These are phyloP conservation scores for Teunomyces aglyptinius DNA, from an alignment of 805 yeast genomes.

Conservation along the genomic window DNA sequence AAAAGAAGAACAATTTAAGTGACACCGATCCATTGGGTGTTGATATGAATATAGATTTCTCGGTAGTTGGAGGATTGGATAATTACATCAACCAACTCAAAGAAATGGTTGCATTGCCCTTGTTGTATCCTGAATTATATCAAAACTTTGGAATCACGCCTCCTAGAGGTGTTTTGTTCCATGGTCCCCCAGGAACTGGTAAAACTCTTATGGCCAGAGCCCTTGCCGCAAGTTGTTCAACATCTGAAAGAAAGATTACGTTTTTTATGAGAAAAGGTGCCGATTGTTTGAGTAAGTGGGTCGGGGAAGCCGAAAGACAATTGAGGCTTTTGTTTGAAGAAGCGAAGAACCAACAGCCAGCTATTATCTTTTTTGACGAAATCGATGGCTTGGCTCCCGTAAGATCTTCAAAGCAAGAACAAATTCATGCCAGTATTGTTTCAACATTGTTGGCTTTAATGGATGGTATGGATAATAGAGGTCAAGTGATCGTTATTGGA, in stretches of 20 bases:
- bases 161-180: conserved; percentile 95
- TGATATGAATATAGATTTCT: conserved; percentile 79
- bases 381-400: conserved; percentile 98
- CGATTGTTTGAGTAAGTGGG: conserved; percentile 96
- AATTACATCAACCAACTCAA: conserved; percentile 87
- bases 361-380: conserved; percentile 95
- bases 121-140: conserved; percentile 90
- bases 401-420: conserved; percentile 95
- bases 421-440: conserved; percentile 95
- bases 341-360: conserved; percentile 93
- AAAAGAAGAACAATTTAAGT: conserved; percentile 61
- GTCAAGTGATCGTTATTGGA: conserved; percentile 96
- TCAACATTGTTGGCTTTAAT: conserved; percentile 90
- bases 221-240: conserved; percentile 89
- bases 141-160: conserved; percentile 89
- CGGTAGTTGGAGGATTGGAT: conserved; percentile 88
- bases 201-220: conserved; percentile 98
- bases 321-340: conserved; percentile 88
- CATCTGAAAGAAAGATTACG: conserved; percentile 81
- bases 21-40: conserved; percentile 94
- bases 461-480: conserved; percentile 99
- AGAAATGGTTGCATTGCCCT: conserved; percentile 94
- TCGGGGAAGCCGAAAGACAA: conserved; percentile 98
- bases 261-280: conserved; percentile 99
- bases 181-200: conserved; percentile 99